Evolutionary conservation across 768 basidiomycete species (phyloP), one percentile per base, ranked within the genome.

Genomic region (Mrakia frigida): DNA sequence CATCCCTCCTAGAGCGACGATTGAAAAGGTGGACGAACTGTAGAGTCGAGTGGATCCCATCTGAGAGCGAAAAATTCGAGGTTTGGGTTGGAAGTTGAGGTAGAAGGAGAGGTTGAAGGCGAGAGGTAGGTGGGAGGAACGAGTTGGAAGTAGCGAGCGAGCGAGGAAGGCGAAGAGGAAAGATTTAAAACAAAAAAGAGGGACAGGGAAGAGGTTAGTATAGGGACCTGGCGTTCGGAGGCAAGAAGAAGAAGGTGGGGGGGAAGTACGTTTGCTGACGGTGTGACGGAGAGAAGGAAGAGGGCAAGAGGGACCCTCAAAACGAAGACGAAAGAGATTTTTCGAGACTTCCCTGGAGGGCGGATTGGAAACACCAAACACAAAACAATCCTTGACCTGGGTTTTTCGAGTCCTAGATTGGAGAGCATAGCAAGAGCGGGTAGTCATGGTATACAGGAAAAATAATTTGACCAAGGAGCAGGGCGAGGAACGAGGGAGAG

Each of bases 21-120:
- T 65, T 33, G 0, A 21, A 37, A 23, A 11, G 6, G 35, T 37
- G 18, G 33, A 59, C 70, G 18, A 53, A 72, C 70, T 78, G 77
- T 78, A 78, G 61, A 78, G 77, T 52, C 77, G 77, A 78, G 77
- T 78, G 77, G 77, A 78, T 72, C 70, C 76, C 76, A 77, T 77
- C 61, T 77, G 74, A 37, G 35, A 39, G 9, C 18, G 5, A 23
- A 25, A n/a, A 37, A 35, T 6, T 11, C 35, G 13, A 74, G 28
- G 14, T 61, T 65, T 21, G 28, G 11, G 60, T 6, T 72, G 50
- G n/a, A 31, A 39, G 43, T 37, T 28, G 56, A 25, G 10, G 39
- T 23, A 53, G 33, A 25, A 43, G 72, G 23, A 35, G 72, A 63
- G n/a, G 28, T 65, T 28, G 73, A 74, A 41, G 73, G 63, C 7